Evolutionary conservation across 768 basidiomycete genomes (phyloP), one percentile per base, ranked within the genome.

Genomic region (Cytidiella melzeri): DNA sequence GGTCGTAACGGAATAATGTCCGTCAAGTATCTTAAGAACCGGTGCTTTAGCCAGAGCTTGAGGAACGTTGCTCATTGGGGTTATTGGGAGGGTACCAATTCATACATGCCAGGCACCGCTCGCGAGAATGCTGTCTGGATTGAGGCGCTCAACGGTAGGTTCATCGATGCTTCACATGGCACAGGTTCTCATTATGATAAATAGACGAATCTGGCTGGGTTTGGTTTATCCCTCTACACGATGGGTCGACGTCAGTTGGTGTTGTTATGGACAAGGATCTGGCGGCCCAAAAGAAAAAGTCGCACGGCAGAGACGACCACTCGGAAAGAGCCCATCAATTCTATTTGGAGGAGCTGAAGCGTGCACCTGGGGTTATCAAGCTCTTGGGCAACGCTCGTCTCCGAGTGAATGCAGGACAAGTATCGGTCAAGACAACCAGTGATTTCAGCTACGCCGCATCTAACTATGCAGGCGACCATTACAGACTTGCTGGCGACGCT

Each of bases 61-160:
- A 80, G 77, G 57, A 87, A 87, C 55, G 69, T 85, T 9, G 84
- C 84, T 3, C 66, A 80, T 24, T 87, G 85, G 85, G 84, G 77
- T 3, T 87, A 87, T 55, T 87, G 83, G 83, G 67, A 57, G 27
- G 70, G 72, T 15, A 71, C 71, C 1, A 69, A 63, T 18, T 64
- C 62, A 7, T 87, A 61, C 27, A 65, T 64, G 5, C 36, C 46
- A 10, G 57, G 59, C 5, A 52, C 55, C 18, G 40, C 60, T 12
- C 69, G 57, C 7, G 52, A 53, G 38, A 57, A 57, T 7, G 59
- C 63, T n/a, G 52, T 60, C 4, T 64, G 56, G 50, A 57, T 64
- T 52, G 85, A 87, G 62, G 80, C 84, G 13, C 65, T 87, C 39
- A 77, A 74, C 57, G 82, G 84, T 76, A 50, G 67, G 51, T 7